Conservation (phyloP, 108 stramenopile species). For the Nitzschia sp. region DNA sequence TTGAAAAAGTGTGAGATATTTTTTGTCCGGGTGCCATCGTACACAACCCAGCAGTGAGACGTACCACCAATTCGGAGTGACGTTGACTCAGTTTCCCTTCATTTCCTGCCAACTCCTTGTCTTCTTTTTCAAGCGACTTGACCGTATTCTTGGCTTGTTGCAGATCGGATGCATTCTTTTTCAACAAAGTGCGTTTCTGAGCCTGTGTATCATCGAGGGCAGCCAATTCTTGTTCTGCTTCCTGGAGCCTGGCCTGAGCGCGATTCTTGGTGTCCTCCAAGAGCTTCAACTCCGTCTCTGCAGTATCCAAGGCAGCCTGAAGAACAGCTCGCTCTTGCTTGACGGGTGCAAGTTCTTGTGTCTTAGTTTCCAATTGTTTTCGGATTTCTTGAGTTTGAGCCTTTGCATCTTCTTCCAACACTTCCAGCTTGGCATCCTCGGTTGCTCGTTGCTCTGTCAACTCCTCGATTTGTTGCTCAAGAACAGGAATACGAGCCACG, state of each 20-base stretch:
- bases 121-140: slow-evolving; percentile 53
- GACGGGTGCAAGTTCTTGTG: slow-evolving; percentile 80
- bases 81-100: slow-evolving; percentile 57
- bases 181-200: slow-evolving; percentile 50
- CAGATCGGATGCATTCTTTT: slow-evolving; percentile 45
- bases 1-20: background rate
- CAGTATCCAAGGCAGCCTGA: slow-evolving; percentile 77
- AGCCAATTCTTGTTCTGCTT: slow-evolving; percentile 75
- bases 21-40: background rate
- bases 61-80: slow-evolving; percentile 60
- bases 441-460: slow-evolving; percentile 41
- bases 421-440: slow-evolving; percentile 77
- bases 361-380: slow-evolving; percentile 80
- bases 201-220: slow-evolving; percentile 58
- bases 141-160: slow-evolving; percentile 49
- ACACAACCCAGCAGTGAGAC: slow-evolving; percentile 18
- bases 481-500: slow-evolving; percentile 59
- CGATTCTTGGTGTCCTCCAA: slow-evolving; percentile 73
- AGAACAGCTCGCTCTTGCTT: slow-evolving; percentile 75
- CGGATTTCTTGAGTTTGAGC: slow-evolving; percentile 80
- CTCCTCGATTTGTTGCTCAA: slow-evolving; percentile 61
- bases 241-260: slow-evolving; percentile 68
- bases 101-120: slow-evolving; percentile 40
- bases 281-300: slow-evolving; percentile 78
- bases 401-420: slow-evolving; percentile 75